Evolutionary conservation across 2,329 filamentous ascomycete genomes (phyloP).

Genomic region (Fusarium xylarioides): DNA sequence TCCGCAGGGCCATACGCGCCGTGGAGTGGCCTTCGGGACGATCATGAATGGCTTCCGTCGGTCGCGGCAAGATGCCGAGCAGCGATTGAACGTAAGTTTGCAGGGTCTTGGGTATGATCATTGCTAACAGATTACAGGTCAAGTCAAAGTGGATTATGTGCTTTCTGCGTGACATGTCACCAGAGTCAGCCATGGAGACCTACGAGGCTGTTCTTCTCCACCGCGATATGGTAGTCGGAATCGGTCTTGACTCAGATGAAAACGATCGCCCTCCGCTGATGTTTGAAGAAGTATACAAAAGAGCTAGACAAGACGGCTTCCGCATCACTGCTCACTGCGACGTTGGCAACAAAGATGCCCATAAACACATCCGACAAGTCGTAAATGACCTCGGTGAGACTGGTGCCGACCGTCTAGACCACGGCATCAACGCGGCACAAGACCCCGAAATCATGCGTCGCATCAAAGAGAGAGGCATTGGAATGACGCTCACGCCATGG

Average conservation of each 20-base stretch:
- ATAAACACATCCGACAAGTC: conserved; percentile 60
- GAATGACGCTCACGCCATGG: conserved; percentile 74
- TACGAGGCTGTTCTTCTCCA: conserved; percentile 57
- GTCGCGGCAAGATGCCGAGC: conserved; percentile 64
- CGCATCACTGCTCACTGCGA: conserved; percentile 62
- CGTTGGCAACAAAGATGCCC: conserved; percentile 58
- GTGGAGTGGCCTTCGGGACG: conserved; percentile 68
- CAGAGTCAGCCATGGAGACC: conserved; percentile 73
- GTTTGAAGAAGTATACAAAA: conserved; percentile 52
- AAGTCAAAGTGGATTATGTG: conserved; percentile 72
- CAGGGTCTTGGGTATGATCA: accelerated
- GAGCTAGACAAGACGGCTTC: conserved; percentile 52
- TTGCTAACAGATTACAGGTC: background rate
- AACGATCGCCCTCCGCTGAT: conserved; percentile 54
- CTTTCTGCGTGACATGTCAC: conserved; percentile 73
- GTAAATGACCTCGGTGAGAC: conserved; percentile 64
- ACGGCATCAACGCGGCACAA: conserved; percentile 72
- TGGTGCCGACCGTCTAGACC: conserved; percentile 73
- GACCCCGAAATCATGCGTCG: conserved; percentile 65
- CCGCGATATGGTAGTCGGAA: conserved; percentile 51
- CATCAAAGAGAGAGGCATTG: conserved; percentile 62
- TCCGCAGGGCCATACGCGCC: conserved; percentile 74
- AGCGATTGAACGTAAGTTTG: background rate
- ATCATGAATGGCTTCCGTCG: conserved; percentile 69
- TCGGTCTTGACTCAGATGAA: conserved; percentile 59